Conservation (phyloP, 2,329 filamentous ascomycete species). For the Thielaviopsis punctulata region DNA sequence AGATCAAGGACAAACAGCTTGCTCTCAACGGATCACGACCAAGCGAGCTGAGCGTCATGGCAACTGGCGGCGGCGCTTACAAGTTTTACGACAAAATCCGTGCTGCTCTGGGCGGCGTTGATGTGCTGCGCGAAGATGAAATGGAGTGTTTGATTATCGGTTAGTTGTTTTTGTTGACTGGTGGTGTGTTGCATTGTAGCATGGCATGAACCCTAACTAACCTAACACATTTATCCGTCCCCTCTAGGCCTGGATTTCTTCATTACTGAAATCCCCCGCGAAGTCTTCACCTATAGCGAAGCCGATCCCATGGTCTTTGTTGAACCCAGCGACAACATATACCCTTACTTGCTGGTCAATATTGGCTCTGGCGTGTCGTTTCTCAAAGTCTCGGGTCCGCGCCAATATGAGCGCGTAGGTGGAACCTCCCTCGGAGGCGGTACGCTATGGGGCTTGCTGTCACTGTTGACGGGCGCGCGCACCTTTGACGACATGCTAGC, state of each 20-base stretch:
- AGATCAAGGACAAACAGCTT: conserved; percentile 68
- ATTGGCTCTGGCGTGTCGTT: conserved; percentile 95
- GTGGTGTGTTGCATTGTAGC: conserved; percentile 3
- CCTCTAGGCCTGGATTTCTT: conserved; percentile 80
- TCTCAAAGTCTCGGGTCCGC: conserved; percentile 86
- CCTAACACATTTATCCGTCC: background rate
- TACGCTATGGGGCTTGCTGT: conserved; percentile 92
- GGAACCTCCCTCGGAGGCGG: conserved; percentile 89
- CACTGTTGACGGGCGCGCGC: conserved; percentile 76
- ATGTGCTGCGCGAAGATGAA: conserved; percentile 85
- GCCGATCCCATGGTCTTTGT: conserved; percentile 80
- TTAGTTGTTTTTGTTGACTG: conserved; percentile 22
- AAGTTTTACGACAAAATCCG: conserved; percentile 91
- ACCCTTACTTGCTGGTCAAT: conserved; percentile 94
- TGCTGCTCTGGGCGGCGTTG: conserved; percentile 56
- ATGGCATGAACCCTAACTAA: conserved; percentile 7
- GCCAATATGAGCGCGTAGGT: conserved; percentile 75
- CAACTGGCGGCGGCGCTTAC: conserved; percentile 87
- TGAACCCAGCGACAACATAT: conserved; percentile 60
- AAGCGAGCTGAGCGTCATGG: conserved; percentile 74
- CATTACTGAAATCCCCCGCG: conserved; percentile 90
- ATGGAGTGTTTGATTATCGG: conserved; percentile 97
- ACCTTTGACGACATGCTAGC: conserved; percentile 97
- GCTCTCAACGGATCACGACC: conserved; percentile 54
- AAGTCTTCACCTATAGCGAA: conserved; percentile 95